Conservation (phyloP, 2,329 filamentous ascomycete genomes). For the Cladophialophora bantiana region DNA sequence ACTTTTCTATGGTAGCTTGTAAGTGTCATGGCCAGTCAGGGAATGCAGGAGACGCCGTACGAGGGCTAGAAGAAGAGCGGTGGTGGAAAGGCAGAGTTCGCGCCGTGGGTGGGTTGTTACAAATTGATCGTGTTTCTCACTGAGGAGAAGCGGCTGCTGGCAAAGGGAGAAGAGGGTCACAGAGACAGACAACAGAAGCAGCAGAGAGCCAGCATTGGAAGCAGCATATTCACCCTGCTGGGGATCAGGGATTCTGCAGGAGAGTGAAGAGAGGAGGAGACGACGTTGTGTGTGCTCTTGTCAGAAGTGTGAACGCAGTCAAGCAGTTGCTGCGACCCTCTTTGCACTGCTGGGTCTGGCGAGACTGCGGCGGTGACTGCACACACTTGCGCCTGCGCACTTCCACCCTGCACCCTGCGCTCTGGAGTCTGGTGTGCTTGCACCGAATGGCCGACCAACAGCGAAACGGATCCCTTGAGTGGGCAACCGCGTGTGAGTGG, state of each 20-base stretch:
- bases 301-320: constrained; percentile 1
- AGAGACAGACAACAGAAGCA: constrained; percentile 2
- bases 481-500: constrained; percentile 17
- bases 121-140: constrained; percentile 23
- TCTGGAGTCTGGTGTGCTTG: neutral
- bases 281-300: constrained; percentile 16
- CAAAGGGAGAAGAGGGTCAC: constrained; percentile 1
- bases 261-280: constrained; percentile 11
- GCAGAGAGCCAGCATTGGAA: constrained; percentile 24
- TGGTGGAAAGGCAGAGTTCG: constrained; percentile 20
- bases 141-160: neutral
- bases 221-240: constrained; percentile 30
- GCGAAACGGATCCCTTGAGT: neutral
- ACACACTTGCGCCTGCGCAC: neutral
- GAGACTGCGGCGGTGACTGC: constrained; percentile 20
- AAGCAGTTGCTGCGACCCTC: constrained; percentile 4
- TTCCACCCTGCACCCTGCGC: neutral
- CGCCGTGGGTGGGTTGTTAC: constrained; percentile 18
- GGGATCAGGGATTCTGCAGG: neutral
- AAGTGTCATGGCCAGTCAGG: neutral
- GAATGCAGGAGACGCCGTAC: constrained; percentile 9
- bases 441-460: constrained; percentile 9
- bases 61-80: constrained; percentile 4
- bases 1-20: neutral
- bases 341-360: constrained; percentile 12